Evolutionary conservation across 2,329 filamentous ascomycete species (phyloP), one percentile per base, ranked within the genome.

Genomic region (Claviceps pazoutovae): DNA sequence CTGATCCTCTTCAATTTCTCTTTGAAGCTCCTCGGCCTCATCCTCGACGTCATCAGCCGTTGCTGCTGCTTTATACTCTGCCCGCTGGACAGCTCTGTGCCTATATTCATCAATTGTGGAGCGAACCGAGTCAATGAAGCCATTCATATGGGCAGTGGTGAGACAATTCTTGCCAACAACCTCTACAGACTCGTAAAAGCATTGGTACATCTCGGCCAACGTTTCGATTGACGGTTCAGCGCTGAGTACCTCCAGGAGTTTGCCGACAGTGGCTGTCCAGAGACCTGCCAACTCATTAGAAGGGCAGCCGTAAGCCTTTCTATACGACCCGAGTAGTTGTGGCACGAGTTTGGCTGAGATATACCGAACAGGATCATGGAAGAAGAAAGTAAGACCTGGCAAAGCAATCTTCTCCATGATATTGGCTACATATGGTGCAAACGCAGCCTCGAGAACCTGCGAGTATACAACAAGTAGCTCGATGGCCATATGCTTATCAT

Each of bases 401-500:
- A 98, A 74, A 2, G 90, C 91, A 64, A 98, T 94, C 70, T 93
- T 93, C 67, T 95, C 88, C 86, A 97, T 93, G 53, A 95, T 94
- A 54, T 95, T 84, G 45, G 83, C 76, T 50, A 95, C 91, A 58
- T 94, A 97, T 1, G 87, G 88, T 51, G 93, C 89, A 64, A 98
- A 98, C 34, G 86, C 81, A 21, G 78, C 88, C 65, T 96, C 88
- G n/a, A 98, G 78, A 26, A 95, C 90, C 66, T 96, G 89, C 1
- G 93, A 91, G 64, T 98, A 98, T 56, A 98, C 91, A 46, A 95
- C 90, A 55, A 98, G 85, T 50, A 98, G 81, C 70, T 98, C 93
- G 57, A 98, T 97, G n/a, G 93, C 93, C 79, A 95, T 96, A 68
- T 97, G 90, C 74, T 98, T 98, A 71, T 98, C 93, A 61, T 98